Conservation (phyloP, 768 basidiomycete genomes). For the Lyophyllum semitale region DNA sequence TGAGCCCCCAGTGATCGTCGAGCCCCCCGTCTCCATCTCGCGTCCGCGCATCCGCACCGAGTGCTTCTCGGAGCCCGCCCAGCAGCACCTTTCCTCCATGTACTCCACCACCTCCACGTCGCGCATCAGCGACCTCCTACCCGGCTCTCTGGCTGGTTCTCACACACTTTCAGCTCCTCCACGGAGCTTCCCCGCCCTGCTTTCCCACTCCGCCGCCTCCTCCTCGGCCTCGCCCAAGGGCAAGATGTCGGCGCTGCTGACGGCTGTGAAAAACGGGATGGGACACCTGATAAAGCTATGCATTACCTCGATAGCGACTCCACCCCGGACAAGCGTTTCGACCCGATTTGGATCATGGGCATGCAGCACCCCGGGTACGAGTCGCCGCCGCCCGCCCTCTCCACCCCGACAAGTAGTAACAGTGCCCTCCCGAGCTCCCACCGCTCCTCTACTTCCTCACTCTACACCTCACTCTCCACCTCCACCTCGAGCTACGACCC, state of each 20-base stretch:
- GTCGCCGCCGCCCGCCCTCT: slow-evolving; percentile 30
- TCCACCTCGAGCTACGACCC: slow-evolving; percentile 3
- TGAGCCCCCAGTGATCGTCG: slow-evolving; percentile 68
- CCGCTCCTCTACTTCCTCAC: slow-evolving; percentile 29
- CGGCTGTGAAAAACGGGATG: slow-evolving; percentile 72
- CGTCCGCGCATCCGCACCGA: slow-evolving; percentile 58
- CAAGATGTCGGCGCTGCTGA: slow-evolving; percentile 49
- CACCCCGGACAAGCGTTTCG: slow-evolving; percentile 76
- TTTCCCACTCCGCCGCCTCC: slow-evolving; percentile 48
- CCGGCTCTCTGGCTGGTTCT: slow-evolving; percentile 79
- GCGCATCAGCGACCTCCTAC: slow-evolving; percentile 72
- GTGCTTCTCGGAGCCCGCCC: slow-evolving; percentile 46
- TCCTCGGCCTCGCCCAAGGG: slow-evolving; percentile 26
- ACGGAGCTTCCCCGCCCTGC: slow-evolving; percentile 69
- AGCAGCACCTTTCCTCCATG: slow-evolving; percentile 24
- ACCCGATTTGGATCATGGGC: slow-evolving; percentile 90
- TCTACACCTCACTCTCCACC: slow-evolving; percentile 44
- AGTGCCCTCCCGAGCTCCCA: slow-evolving; percentile 8
- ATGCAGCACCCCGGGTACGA: slow-evolving; percentile 80
- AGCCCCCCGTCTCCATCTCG: slow-evolving; percentile 52
- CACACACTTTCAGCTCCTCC: slow-evolving; percentile 73
- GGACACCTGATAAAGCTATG: slow-evolving; percentile 82
- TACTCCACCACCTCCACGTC: slow-evolving; percentile 20
- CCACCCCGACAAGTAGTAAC: too few species aligned
- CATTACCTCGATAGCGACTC: slow-evolving; percentile 89